These are phyloP conservation scores for Salix exigua DNA, from an alignment of 345 rosid genomes.

Conservation along the genomic window DNA sequence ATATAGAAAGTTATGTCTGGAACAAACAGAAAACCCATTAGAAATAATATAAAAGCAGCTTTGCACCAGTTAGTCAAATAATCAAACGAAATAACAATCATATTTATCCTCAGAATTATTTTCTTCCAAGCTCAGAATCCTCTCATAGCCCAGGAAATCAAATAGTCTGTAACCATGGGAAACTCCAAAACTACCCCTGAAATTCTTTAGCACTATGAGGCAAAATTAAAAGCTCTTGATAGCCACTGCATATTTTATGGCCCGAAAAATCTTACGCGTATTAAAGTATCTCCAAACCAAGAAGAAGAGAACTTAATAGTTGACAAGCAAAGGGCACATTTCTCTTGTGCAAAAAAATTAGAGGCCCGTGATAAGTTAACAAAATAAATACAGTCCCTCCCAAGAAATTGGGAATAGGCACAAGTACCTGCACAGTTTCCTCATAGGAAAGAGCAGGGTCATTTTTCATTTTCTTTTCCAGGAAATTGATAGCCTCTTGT, in stretches of 20 bases:
- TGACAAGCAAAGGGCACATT: background rate
- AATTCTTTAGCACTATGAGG: background rate
- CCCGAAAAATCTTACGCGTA: background rate
- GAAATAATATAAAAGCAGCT: background rate
- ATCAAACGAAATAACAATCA: background rate
- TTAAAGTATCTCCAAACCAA: background rate
- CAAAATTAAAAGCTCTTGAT: background rate
- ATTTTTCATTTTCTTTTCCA: constrained; percentile 99
- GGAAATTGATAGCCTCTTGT: constrained; percentile 96
- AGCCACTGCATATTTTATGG: background rate
- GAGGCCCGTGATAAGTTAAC: background rate
- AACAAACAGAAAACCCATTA: background rate
- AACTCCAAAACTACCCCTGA: background rate
- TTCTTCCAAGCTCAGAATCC: background rate
- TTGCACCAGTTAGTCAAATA: background rate
- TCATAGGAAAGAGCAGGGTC: constrained; percentile 77
- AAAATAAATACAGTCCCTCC: background rate
- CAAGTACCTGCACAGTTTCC: constrained; percentile 90
- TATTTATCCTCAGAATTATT: background rate
- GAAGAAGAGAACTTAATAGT: background rate
- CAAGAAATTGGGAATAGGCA: background rate
- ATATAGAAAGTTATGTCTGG: background rate
- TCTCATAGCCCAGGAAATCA: background rate
- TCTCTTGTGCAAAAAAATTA: too few species aligned
- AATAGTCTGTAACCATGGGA: background rate